Percentiles rank a stretch among this genome's conserved stretches.
phyloP scores from a whole-genome alignment of 2,329 filamentous ascomycete genomes.

The Fusarium illudens region DNA sequence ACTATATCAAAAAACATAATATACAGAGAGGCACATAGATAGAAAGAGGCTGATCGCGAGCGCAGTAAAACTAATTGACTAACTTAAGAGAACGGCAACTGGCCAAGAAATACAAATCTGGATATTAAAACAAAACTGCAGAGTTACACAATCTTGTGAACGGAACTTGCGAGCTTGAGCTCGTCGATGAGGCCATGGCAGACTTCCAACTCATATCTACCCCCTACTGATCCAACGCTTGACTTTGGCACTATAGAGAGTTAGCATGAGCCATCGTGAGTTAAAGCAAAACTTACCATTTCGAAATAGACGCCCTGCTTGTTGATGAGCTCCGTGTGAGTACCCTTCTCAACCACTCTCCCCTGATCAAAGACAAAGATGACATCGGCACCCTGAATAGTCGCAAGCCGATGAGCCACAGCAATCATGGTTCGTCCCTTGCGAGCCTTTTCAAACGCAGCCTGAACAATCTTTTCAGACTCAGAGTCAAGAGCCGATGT shows the following conservation, averaged over 20 bases:
- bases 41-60: neutral
- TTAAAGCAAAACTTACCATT: conserved; percentile 23
- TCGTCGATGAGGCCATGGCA: neutral
- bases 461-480: conserved; percentile 67
- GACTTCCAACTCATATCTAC: no score
- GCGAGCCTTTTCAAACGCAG: conserved; percentile 70
- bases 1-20: no score
- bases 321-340: conserved; percentile 42
- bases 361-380: conserved; percentile 57
- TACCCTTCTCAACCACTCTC: conserved; percentile 52
- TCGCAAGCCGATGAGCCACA: conserved; percentile 65
- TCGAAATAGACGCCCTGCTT: conserved; percentile 33
- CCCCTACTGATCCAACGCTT: conserved; percentile 27
- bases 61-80: neutral
- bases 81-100: neutral
- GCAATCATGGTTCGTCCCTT: conserved; percentile 73
- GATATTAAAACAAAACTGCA: neutral
- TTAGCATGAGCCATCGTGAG: neutral
- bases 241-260: conserved; percentile 26
- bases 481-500: conserved; percentile 71
- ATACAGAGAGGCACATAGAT: neutral
- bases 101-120: no score
- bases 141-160: neutral
- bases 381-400: conserved; percentile 53
- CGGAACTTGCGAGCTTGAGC: neutral